Base-by-base conservation (phyloP, 306 rosid species). In the Castanea crenata region DNA sequence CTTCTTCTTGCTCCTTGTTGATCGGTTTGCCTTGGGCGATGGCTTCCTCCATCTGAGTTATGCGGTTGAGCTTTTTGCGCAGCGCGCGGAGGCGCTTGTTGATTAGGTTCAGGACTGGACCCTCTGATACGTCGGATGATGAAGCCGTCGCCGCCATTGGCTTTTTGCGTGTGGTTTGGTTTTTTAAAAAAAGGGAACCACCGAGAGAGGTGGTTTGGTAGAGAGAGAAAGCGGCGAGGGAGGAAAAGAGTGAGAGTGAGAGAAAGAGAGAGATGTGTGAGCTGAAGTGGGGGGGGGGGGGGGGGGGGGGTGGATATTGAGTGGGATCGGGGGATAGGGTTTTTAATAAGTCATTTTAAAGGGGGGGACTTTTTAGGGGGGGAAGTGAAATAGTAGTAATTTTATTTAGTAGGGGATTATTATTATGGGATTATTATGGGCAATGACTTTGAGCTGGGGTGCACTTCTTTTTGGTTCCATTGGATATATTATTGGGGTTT, bases 81-180 rank as follows among this genome's bases (percentile, higher is more conserved):
- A 91, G 93, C 44, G 79, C 88, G 1, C 99, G 97, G 87, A 93
- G 74, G 81, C 99, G 99, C 89, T 96, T 96, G 98, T 84, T 93
- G 87, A 96, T 62, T 64, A 96, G 81, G 85, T 59, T 96, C 74
- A 96, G 87, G 55, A 96, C 99, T 4, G 99, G 99, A 29, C 99
- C 99, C 3, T 96, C 99, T 13, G 81, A 61, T 74, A 86, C 75
- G 56, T 93, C 98, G 49, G 85, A 85, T 32, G 86, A 79, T 55
- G 90, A 8, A 11, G 35, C 35, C 34, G 44, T 25, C 49, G 91
- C 83, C 82, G 93, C 93, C 97, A 91, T 93, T 81, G 7, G 69
- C 49, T 38, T 23, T 23, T 52, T 16, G 44, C 8, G 46, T 62
- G 21, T 20, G 29, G 41, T 18, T 16, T 19, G 61, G 83, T 74